phyloP scores from a whole-genome alignment of 768 basidiomycete genomes.

The Sutorius australiensis region DNA sequence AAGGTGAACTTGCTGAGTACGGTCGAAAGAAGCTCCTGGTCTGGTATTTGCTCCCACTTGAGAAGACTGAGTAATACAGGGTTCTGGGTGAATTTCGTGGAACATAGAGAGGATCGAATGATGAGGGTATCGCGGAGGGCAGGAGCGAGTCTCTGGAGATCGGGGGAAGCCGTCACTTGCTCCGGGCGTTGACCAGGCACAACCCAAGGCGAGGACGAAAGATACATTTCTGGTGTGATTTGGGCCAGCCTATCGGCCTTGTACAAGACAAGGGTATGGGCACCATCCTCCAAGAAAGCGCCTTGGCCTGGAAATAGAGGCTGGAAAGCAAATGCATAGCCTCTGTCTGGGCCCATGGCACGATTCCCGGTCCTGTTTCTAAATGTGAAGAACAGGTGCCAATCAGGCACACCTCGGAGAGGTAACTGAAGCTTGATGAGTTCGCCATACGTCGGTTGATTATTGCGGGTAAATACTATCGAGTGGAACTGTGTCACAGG shows the following conservation, averaged over 20 bases:
- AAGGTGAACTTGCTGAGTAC: conserved; percentile 85
- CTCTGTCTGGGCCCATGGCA: conserved; percentile 52
- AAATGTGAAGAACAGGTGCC: conserved; percentile 95
- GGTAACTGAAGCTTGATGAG: conserved; percentile 85
- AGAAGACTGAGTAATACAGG: conserved; percentile 74
- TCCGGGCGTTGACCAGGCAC: conserved; percentile 56
- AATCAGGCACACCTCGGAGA: conserved; percentile 59
- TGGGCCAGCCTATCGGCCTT: conserved; percentile 67
- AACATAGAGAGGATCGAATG: conserved; percentile 87
- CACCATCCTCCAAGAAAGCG: conserved; percentile 86
- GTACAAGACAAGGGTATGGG: conserved; percentile 82
- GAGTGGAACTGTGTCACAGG: conserved; percentile 79
- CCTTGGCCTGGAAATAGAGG: conserved; percentile 76
- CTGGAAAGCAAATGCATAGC: conserved; percentile 91
- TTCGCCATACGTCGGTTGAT: conserved; percentile 89
- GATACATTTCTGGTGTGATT: conserved; percentile 66
- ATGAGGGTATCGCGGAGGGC: conserved; percentile 74
- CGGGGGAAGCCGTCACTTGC: conserved; percentile 51
- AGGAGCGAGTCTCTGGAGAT: conserved; percentile 61
- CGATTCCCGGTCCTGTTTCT: conserved; percentile 64
- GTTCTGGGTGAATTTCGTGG: conserved; percentile 90
- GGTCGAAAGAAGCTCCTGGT: conserved; percentile 62
- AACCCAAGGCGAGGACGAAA: conserved; percentile 61
- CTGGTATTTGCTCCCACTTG: conserved; percentile 70
- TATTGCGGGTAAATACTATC: conserved; percentile 85